Base-by-base conservation (phyloP, 352 stramenopile genomes). In the Globisporangium camurandrum region DNA sequence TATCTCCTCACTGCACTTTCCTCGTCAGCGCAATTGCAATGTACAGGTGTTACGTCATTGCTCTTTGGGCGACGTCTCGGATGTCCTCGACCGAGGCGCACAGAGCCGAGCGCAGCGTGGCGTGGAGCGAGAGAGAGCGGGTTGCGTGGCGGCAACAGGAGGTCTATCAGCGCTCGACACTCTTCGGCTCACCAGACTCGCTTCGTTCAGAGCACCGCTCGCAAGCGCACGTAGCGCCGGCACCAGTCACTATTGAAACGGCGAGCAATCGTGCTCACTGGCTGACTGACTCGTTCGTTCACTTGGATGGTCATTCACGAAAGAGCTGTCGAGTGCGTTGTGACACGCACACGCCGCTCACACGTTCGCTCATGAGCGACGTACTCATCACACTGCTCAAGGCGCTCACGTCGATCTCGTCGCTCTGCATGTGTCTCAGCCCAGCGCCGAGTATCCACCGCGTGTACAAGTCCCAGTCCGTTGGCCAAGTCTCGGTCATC, bases 371-470 rank as follows among this genome's bases (percentile, higher is more conserved):
- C 30, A 51, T 51, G 45, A 42, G 22, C 45, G 30, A 42, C 45
- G 30, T 41, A 12, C 8, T 42, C 20, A 22, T 51, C 19, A n/a
- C 38, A 20, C 24, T 64, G 30, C 46, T 64, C 43, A 51, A 56
- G 20, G 48, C 55, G 11, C 37, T 67, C n/a, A 46, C 60, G 41
- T 43, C 60, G 22, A 56, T 47, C 44, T 57, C 56, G 22, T 56
- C 61, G 17, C 50, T 50, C 1, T 27, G 57, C 19, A 61, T 67
- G 60, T 43, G 63, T 37, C 48, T 67, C 27, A 67, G 55, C 20
- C 60, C 60, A 33, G 49, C 57, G 34, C 60, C 60, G 17, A 45
- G 30, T n/a, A 60, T 67, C 47, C 36, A 45, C 27, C 40, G 39
- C 2, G 38, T 60, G 28, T 54, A 46, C 31, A 55, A 57, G 50